Percentiles rank a stretch among this genome's conserved stretches.
These are phyloP conservation scores for Penicillium riverlandense DNA, from an alignment of 495 filamentous ascomycete genomes.

Conservation along the genomic window DNA sequence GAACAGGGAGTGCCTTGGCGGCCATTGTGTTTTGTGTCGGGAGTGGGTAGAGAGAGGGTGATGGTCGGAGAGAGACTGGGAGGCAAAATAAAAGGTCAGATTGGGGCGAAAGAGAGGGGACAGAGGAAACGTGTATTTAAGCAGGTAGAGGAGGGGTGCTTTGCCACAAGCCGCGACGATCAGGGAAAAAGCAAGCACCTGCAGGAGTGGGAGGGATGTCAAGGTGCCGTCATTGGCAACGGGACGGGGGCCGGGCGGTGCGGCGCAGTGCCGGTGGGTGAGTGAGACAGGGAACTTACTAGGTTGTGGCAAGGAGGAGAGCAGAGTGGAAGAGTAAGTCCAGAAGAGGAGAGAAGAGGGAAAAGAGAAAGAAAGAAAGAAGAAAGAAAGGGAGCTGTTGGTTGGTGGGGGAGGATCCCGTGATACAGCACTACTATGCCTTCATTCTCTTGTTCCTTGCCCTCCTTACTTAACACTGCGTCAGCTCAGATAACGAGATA, in stretches of 20 bases:
- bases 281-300: not conserved
- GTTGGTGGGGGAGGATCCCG: slow-evolving; percentile 11
- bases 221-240: slow-evolving; percentile 29
- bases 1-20: slow-evolving; percentile 63
- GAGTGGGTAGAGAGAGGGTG: slow-evolving; percentile 3
- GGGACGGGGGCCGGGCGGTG: not conserved
- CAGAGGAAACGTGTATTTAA: slow-evolving; percentile 1
- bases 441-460: not conserved
- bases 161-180: slow-evolving; percentile 29
- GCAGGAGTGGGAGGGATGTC: slow-evolving; percentile 12
- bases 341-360: slow-evolving; percentile 5
- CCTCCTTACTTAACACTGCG: not conserved
- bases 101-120: not conserved
- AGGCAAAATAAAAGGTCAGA: not conserved
- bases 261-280: not conserved
- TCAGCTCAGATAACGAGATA: not conserved
- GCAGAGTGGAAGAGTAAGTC: slow-evolving; percentile 1
- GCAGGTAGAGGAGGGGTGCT: slow-evolving; percentile 11
- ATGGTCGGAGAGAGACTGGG: slow-evolving; percentile 3
- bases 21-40: slow-evolving; percentile 50
- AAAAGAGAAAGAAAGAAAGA: slow-evolving; percentile 1
- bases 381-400: slow-evolving; percentile 3
- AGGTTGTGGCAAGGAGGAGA: slow-evolving; percentile 7
- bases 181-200: slow-evolving; percentile 7
- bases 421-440: slow-evolving; percentile 9